A percentile compares a stretch with the other conserved stretches of the same genome.
Evolutionary conservation across 164 flowering plant species (phyloP).

Genomic region (Stephania yunnanensis): DNA sequence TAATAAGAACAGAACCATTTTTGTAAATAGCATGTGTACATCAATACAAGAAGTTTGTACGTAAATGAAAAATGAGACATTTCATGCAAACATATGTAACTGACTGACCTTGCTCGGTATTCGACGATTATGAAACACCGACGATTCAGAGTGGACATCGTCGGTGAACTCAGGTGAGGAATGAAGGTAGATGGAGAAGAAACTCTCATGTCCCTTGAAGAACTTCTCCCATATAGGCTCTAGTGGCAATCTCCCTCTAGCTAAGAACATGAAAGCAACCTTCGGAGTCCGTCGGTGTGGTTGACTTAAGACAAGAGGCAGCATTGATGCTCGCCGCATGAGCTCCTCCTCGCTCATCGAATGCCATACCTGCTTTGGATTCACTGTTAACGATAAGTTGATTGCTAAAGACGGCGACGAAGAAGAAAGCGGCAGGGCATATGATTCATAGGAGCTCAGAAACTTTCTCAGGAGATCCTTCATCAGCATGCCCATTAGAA

Average conservation of each 20-base stretch:
- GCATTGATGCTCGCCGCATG: constrained; percentile 14
- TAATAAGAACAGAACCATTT: not conserved
- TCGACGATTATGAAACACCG: constrained; percentile 4
- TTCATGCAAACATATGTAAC: too few relatives aligned
- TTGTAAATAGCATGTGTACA: not conserved
- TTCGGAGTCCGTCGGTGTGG: constrained; percentile 2
- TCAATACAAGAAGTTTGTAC: too few relatives aligned
- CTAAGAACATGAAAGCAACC: constrained; percentile 8
- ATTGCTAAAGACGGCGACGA: not conserved
- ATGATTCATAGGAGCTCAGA: not conserved
- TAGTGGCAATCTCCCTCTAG: not conserved
- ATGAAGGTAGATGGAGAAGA: constrained; percentile 6
- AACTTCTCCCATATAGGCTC: constrained; percentile 10
- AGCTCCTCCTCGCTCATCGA: constrained; percentile 12
- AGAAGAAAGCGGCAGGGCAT: not conserved
- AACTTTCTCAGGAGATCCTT: not conserved
- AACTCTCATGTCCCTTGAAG: constrained; percentile 7
- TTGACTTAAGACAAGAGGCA: not conserved
- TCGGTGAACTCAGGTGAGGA: not conserved
- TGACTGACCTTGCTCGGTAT: constrained; percentile 13
- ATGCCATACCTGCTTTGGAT: not conserved
- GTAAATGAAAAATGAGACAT: too few relatives aligned
- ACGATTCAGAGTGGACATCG: not conserved
- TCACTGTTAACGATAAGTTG: not conserved
- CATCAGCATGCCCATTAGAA: not conserved